These are phyloP conservation scores for Thielaviopsis cerberus DNA, from an alignment of 2,329 filamentous ascomycete genomes.

Conservation along the genomic window DNA sequence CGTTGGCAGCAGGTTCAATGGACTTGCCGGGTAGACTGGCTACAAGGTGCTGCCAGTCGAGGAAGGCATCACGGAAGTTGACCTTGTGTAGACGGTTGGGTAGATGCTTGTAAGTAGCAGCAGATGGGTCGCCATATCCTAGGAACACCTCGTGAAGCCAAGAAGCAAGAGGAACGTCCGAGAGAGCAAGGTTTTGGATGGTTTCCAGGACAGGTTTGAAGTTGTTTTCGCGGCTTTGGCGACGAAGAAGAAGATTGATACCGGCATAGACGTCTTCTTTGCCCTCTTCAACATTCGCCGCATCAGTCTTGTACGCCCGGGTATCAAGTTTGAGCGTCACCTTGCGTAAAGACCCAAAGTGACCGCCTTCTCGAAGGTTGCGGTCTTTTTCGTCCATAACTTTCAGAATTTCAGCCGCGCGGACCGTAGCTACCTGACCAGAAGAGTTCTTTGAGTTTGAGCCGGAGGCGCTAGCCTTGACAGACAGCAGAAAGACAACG, in stretches of 20 bases:
- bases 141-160: constrained; percentile 96
- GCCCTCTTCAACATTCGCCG: constrained; percentile 43
- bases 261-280: constrained; percentile 62
- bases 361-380: constrained; percentile 51
- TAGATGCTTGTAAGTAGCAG: constrained; percentile 70
- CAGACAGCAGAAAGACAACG: constrained; percentile 67
- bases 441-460: constrained; percentile 32
- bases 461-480: constrained; percentile 32
- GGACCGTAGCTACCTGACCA: constrained; percentile 44
- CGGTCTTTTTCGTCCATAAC: constrained; percentile 72
- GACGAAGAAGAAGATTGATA: constrained; percentile 71
- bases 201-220: constrained; percentile 88
- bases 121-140: constrained; percentile 85
- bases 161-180: constrained; percentile 65
- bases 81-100: constrained; percentile 59
- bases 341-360: constrained; percentile 29
- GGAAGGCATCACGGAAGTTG: constrained; percentile 84
- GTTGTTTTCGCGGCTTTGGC: constrained; percentile 82
- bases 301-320: constrained; percentile 58
- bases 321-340: constrained; percentile 70
- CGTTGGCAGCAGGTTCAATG: constrained; percentile 58
- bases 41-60: constrained; percentile 86
- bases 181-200: constrained; percentile 68
- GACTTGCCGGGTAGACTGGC: constrained; percentile 78
- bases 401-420: constrained; percentile 71